phyloP scores from a whole-genome alignment of 2,329 filamentous ascomycete species.

The Fusarium chaquense region DNA sequence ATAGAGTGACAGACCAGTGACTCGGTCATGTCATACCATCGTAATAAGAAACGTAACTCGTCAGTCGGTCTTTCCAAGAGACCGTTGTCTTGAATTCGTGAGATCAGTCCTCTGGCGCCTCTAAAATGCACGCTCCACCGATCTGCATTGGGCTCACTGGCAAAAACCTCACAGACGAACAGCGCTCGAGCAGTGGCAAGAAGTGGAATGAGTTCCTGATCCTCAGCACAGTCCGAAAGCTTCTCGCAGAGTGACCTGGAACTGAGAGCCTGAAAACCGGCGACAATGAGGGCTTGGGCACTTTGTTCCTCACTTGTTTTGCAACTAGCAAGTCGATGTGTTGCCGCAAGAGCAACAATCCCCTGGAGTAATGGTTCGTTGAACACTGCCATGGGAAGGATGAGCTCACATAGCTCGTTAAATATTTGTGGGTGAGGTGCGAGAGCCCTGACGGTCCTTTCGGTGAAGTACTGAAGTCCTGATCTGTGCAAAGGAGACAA shows the following conservation, averaged over 20 bases:
- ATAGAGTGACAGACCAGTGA: constrained; percentile 33
- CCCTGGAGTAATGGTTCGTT: constrained; percentile 31
- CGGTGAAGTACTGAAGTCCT: constrained; percentile 39
- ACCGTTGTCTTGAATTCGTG: constrained; percentile 18
- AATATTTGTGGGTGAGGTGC: constrained; percentile 34
- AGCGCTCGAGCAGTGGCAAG: constrained; percentile 26
- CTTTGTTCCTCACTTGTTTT: constrained; percentile 30
- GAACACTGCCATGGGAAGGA: constrained; percentile 36
- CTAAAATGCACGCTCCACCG: constrained; percentile 40
- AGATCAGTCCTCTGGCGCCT: constrained; percentile 31
- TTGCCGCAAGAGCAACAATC: constrained; percentile 34
- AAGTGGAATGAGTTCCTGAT: constrained; percentile 27
- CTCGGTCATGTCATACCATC: constrained; percentile 40
- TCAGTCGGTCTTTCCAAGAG: constrained; percentile 24
- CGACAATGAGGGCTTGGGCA: constrained; percentile 26
- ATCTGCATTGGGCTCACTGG: constrained; percentile 30
- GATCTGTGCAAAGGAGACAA: constrained; percentile 35
- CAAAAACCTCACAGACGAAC: constrained; percentile 39
- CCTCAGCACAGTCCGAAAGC: constrained; percentile 27
- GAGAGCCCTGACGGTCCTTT: constrained; percentile 33
- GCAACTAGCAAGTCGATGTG: constrained; percentile 33
- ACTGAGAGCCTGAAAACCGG: constrained; percentile 37
- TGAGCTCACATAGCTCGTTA: constrained; percentile 33
- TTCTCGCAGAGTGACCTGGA: constrained; percentile 33
- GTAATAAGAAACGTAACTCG: constrained; percentile 29